Conservation (phyloP, 129 eudicot genomes). For the Saussurea involucrata region DNA sequence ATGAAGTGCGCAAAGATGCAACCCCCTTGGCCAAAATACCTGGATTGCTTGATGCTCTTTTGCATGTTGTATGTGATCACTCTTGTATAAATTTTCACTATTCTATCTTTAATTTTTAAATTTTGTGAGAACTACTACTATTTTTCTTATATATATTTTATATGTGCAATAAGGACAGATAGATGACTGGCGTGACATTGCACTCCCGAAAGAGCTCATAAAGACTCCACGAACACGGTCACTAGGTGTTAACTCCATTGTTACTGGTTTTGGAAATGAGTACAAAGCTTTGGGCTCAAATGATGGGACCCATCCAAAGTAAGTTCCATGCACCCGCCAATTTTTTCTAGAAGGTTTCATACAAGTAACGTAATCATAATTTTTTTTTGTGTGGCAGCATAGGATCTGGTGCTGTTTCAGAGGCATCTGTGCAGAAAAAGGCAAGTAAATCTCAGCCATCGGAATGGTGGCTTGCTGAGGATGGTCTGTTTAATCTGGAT, state of each 20-base stretch:
- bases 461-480: slow-evolving; percentile 96
- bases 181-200: slow-evolving; percentile 98
- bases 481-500: slow-evolving; percentile 86
- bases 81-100: not conserved
- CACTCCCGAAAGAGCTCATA: slow-evolving; percentile 72
- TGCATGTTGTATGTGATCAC: slow-evolving; percentile 76
- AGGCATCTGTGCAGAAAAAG: slow-evolving; percentile 58
- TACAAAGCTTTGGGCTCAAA: slow-evolving; percentile 58
- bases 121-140: not conserved
- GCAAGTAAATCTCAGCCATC: slow-evolving; percentile 48
- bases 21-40: slow-evolving; percentile 96
- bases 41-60: slow-evolving; percentile 96
- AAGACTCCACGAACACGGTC: slow-evolving; percentile 67
- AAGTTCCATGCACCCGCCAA: slow-evolving; percentile 8
- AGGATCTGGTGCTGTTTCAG: slow-evolving; percentile 52
- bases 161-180: slow-evolving; percentile 46
- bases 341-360: not conserved
- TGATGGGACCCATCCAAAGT: slow-evolving; percentile 60
- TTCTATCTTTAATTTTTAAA: not conserved
- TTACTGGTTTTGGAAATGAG: slow-evolving; percentile 89
- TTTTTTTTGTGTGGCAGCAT: slow-evolving; percentile 37
- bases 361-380: not conserved
- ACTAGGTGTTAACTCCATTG: slow-evolving; percentile 69
- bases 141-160: not conserved
- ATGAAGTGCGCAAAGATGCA: slow-evolving; percentile 94